Evolutionary conservation across 768 basidiomycete genomes (phyloP).

Genomic region (Clitopilus passeckerianus): DNA sequence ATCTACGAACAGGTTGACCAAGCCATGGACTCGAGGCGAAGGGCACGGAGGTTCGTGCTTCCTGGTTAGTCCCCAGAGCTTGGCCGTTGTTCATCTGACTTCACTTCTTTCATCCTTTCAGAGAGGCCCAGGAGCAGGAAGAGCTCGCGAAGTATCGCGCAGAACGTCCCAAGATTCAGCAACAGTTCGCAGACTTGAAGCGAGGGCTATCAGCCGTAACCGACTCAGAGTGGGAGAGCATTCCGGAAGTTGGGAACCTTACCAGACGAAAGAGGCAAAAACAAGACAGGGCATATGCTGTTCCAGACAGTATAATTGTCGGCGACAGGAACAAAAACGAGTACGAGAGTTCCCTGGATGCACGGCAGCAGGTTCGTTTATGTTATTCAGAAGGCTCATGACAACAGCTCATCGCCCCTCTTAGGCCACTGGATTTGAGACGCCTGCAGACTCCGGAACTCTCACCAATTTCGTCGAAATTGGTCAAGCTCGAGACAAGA

Average conservation of each 20-base stretch:
- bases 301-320: conserved; percentile 90
- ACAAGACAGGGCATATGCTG: conserved; percentile 83
- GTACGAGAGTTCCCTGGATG: conserved; percentile 74
- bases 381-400: background rate
- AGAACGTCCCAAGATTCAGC: conserved; percentile 91
- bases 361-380: conserved; percentile 57
- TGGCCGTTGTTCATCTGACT: conserved; percentile 20
- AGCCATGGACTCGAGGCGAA: conserved; percentile 84
- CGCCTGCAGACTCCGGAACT: conserved; percentile 73
- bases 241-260: conserved; percentile 95
- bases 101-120: conserved; percentile 15
- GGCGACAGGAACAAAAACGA: conserved; percentile 74
- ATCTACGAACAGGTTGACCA: conserved; percentile 93
- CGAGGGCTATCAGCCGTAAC: conserved; percentile 81
- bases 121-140: conserved; percentile 24
- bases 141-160: conserved; percentile 63
- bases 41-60: conserved; percentile 66
- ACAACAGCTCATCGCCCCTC: conserved; percentile 3
- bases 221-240: conserved; percentile 90
- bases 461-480: conserved; percentile 95
- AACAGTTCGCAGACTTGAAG: conserved; percentile 94
- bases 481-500: conserved; percentile 94
- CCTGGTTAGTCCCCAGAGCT: conserved; percentile 33
- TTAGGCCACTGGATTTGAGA: conserved; percentile 69
- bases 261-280: conserved; percentile 86